These are phyloP conservation scores for Salix koriyanagi DNA, from an alignment of 345 rosid species.

Conservation along the genomic window DNA sequence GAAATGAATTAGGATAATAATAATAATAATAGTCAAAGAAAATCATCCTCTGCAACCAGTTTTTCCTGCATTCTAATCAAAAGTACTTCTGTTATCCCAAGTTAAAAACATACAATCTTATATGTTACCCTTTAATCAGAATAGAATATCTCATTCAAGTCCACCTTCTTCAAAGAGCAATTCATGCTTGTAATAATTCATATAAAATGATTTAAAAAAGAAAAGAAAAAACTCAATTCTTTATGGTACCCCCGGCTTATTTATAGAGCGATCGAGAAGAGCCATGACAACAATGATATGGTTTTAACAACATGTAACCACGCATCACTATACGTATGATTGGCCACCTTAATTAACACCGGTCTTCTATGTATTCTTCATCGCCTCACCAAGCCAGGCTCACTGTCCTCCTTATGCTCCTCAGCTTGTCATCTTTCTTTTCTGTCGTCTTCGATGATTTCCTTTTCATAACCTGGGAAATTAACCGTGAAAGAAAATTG, in stretches of 20 bases:
- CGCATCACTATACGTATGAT: not conserved
- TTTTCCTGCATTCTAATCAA: too few relatives aligned
- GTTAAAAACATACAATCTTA: too few relatives aligned
- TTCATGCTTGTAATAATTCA: not conserved
- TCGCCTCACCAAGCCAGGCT: conserved; percentile 52
- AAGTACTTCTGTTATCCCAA: too few relatives aligned
- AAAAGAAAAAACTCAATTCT: not conserved
- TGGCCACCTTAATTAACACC: not conserved
- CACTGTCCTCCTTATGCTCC: conserved; percentile 46
- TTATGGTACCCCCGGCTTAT: not conserved
- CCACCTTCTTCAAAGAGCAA: not conserved
- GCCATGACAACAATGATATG: not conserved
- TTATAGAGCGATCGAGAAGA: not conserved
- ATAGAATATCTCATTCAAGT: too few relatives aligned
- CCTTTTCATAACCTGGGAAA: conserved; percentile 36
- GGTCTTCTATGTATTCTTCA: not conserved
- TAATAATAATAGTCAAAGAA: too few relatives aligned
- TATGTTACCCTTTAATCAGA: too few relatives aligned
- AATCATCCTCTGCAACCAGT: too few relatives aligned
- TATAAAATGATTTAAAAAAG: too few relatives aligned
- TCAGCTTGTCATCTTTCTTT: conserved; percentile 44
- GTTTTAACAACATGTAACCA: not conserved
- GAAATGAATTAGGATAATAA: too few relatives aligned
- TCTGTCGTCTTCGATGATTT: conserved; percentile 25
- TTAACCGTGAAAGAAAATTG: not conserved